Base-by-base conservation (phyloP, 148 eudicot genomes). In the Talinum fruticosum region DNA sequence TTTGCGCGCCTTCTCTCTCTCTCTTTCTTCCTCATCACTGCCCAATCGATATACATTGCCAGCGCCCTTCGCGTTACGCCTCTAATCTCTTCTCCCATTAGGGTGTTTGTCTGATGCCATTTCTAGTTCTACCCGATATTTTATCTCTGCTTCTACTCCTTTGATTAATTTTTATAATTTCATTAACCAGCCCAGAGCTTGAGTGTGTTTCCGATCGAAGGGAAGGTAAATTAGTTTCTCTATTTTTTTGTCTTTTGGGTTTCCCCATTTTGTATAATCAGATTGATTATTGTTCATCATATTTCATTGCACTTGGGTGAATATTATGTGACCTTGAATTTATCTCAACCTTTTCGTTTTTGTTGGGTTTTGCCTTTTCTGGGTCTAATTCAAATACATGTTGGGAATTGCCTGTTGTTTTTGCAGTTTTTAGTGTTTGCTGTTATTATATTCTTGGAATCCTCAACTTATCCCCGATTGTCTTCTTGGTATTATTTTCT, bases 191-290 rank as follows among this genome's bases (percentile, higher is more conserved):
- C 26, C 24, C 79, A n/a, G 37, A 64, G 45, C 66, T 34, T 70
- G 71, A 26, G 53, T 80, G 70, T 74, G 69, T 69, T 26, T 75
- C n/a, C 69, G 78, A 57, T 75, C 62, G 23, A 65, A 0, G 19
- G 12, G 19, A 61, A 76, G 73, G 80, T 65, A 47, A 59, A 69
- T 32, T 24, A 65, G 0, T 57, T n/a, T n/a, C n/a, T n/a, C 18
- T 14, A 38, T 21, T 70, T 73, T 1, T n/a, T 44, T 37, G 45
- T 14, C 38, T 8, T 38, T 7, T 4, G 3, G 24, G 38, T 12
- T 13, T 19, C 10, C 3, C 15, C 18, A 6, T 30, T 21, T 70
- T 18, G 61, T 57, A 30, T 54, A 41, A 13, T 36, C 7, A 28
- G 6, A 7, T 15, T 35, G 75, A 21, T 66, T 80, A 34, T 76